These are phyloP conservation scores for Cryphonectria naterciae DNA, from an alignment of 2,329 filamentous ascomycete genomes.

Conservation along the genomic window DNA sequence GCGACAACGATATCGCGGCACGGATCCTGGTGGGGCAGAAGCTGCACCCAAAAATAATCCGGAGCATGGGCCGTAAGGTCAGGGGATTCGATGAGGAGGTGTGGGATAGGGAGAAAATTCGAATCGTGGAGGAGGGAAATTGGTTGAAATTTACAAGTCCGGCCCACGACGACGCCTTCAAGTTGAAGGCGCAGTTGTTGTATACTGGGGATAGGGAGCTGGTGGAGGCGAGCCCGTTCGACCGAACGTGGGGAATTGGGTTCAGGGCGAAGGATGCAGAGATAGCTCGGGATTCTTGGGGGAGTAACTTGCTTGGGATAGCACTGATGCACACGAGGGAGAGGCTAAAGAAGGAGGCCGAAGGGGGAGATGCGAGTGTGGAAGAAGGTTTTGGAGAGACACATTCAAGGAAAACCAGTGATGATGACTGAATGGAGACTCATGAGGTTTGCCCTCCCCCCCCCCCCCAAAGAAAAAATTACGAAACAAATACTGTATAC, in stretches of 20 bases:
- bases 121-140: constrained; percentile 62
- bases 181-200: constrained; percentile 54
- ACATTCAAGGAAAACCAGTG: too few species aligned
- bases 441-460: background rate
- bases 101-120: constrained; percentile 56
- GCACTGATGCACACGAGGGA: constrained; percentile 61
- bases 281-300: constrained; percentile 56
- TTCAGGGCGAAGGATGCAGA: constrained; percentile 56
- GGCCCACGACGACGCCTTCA: constrained; percentile 39
- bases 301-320: constrained; percentile 66
- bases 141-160: constrained; percentile 60
- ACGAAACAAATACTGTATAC: background rate
- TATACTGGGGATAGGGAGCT: constrained; percentile 63
- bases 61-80: constrained; percentile 59
- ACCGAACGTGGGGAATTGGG: constrained; percentile 70
- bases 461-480: too few species aligned
- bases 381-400: background rate
- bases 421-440: background rate
- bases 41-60: constrained; percentile 51
- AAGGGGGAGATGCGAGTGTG: background rate
- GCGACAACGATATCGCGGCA: constrained; percentile 47
- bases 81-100: constrained; percentile 51
- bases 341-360: constrained; percentile 48
- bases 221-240: constrained; percentile 64
- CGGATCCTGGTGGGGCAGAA: constrained; percentile 50